Percentiles rank a stretch among this genome's conserved stretches.
Conservation (phyloP, 2,329 filamentous ascomycete species). For the Aspergillus floridensis region DNA sequence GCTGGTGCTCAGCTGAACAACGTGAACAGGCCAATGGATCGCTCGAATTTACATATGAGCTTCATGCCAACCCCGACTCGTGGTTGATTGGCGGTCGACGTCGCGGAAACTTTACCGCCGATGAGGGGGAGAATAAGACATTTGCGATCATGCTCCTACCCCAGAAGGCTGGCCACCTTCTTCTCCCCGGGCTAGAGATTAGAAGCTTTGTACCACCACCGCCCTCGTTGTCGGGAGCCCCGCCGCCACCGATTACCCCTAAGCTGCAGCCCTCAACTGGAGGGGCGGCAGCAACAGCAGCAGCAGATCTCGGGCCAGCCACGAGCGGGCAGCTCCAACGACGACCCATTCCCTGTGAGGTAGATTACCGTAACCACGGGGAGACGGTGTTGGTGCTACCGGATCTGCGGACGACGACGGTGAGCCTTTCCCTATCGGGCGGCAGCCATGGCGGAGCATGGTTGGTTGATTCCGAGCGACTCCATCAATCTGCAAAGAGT, state of each 20-base stretch:
- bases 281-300: slow-evolving; percentile 15
- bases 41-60: slow-evolving; percentile 78
- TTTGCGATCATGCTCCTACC: slow-evolving; percentile 78
- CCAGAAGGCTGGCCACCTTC: slow-evolving; percentile 71
- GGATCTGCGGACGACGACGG: slow-evolving; percentile 68
- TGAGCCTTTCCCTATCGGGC: slow-evolving; percentile 68
- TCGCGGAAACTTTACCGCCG: slow-evolving; percentile 67
- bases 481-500: slow-evolving; percentile 11
- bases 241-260: slow-evolving; percentile 1
- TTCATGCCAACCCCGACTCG: slow-evolving; percentile 68
- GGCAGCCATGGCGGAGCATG: slow-evolving; percentile 55
- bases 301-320: slow-evolving; percentile 1
- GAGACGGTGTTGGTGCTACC: slow-evolving; percentile 73
- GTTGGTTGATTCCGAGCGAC: slow-evolving; percentile 61
- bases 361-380: slow-evolving; percentile 74
- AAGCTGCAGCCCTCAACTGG: slow-evolving; percentile 16
- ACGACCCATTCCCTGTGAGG: slow-evolving; percentile 62
- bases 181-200: slow-evolving; percentile 77
- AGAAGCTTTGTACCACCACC: slow-evolving; percentile 55
- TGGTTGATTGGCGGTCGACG: slow-evolving; percentile 85
- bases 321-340: slow-evolving; percentile 22
- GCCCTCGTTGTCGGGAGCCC: slow-evolving; percentile 15
- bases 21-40: slow-evolving; percentile 43
- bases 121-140: slow-evolving; percentile 46
- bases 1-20: slow-evolving; percentile 46